Conservation (phyloP, 164 flowering plant species). For the Hamamelis virginiana region DNA sequence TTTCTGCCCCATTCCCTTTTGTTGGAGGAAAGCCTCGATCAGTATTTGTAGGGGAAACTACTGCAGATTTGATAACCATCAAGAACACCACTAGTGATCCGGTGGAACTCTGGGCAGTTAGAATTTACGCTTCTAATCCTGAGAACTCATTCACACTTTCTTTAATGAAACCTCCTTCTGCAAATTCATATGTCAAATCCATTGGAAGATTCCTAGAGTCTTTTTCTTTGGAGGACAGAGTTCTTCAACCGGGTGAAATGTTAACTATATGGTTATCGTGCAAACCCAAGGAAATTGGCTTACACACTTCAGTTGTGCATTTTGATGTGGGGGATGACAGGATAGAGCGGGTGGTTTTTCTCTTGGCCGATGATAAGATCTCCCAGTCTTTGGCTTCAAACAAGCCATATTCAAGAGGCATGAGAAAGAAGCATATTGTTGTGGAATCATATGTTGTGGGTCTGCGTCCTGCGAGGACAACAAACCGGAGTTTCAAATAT, state of each 20-base stretch:
- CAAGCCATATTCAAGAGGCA: constrained; percentile 54
- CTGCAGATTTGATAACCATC: constrained; percentile 48
- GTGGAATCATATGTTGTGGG: constrained; percentile 43
- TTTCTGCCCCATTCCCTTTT: constrained; percentile 79
- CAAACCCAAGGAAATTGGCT: constrained; percentile 73
- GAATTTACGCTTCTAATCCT: constrained; percentile 74
- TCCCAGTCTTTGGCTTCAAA: constrained; percentile 59
- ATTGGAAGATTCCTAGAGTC: constrained; percentile 45
- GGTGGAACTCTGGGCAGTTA: constrained; percentile 63
- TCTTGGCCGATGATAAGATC: constrained; percentile 74
- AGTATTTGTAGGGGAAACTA: constrained; percentile 51
- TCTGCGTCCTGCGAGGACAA: constrained; percentile 43
- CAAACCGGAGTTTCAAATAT: constrained; percentile 19
- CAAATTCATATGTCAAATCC: constrained; percentile 35
- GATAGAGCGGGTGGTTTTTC: constrained; percentile 69
- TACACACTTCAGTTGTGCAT: constrained; percentile 67
- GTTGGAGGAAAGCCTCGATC: constrained; percentile 64
- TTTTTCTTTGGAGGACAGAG: constrained; percentile 61
- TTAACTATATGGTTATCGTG: constrained; percentile 84
- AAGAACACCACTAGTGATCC: constrained; percentile 64
- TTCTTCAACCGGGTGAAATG: constrained; percentile 55
- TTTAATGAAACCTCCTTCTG: constrained; percentile 68
- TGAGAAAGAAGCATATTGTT: constrained; percentile 33
- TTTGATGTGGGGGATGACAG: constrained; percentile 62
- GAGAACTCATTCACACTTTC: constrained; percentile 67